Evolutionary conservation across 371 early-diverging fungal species (phyloP), one percentile per base, ranked within the genome.

Genomic region (Phascolomyces articulosus): DNA sequence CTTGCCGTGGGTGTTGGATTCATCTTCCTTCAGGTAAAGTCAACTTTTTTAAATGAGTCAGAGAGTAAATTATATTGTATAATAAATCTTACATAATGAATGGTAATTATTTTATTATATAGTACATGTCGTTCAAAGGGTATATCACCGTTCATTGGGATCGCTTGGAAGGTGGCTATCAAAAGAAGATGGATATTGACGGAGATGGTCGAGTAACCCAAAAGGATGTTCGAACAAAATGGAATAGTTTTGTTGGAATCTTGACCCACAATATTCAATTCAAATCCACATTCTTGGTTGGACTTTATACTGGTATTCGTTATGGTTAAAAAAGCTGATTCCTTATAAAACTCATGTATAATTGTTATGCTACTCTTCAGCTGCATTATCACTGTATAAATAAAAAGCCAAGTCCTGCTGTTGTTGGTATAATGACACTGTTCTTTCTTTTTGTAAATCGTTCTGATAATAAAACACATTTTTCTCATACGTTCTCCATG

Each of bases 211-310:
- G 67, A 38, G 86, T 86, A 2, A 84, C 84, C 0, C 62, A 51
- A 18, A 66, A 70, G 0, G 85, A 85, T 58, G 67, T 82, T 34
- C 72, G 72, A 29, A 62, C 73, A 26, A 78, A 70, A 8, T 77
- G 86, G 75, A 63, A 76, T 24, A 65, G 57, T 10, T 62, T 87
- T 21, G 68, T 83, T 27, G 70, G 67, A 15, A 48, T 87, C n/a
- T 71, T 87, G 68, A 87, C 88, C 7, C 74, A 69, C 48, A 84
- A 86, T 56, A 67, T 87, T 21, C 88, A 86, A 64, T 87, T 87
- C 75, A 87, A 85, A 65, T 77, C 83, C 1, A 80, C 85, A 2
- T 87, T 86, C 53, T 64, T 80, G 10, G 69, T 72, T 27, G 88
- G 88, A 0, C 80, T 86, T 34, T 77, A 77, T 64, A 58, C 74